Conservation (phyloP, 2,329 filamentous ascomycete species). For the Pseudocercospora eumusae region DNA sequence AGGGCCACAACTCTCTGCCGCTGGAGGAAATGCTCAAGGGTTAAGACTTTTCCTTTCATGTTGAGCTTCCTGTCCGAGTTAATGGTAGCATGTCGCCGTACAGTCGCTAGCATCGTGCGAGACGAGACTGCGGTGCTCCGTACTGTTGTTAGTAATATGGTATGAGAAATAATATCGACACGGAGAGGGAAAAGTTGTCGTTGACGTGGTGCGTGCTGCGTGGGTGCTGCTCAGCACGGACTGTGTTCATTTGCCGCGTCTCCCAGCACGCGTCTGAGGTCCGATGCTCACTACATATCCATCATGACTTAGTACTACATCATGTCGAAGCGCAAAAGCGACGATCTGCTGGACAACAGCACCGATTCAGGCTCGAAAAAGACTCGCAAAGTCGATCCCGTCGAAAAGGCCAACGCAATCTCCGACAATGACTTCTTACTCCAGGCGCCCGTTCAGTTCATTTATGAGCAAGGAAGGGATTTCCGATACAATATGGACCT, state of each 20-base stretch:
- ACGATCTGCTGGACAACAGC: neutral
- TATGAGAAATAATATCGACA: too few species aligned
- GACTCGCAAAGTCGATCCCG: conserved; percentile 8
- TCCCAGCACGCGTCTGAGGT: neutral
- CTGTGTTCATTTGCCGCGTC: neutral
- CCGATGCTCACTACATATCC: neutral
- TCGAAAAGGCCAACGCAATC: conserved; percentile 25
- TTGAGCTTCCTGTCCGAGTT: conserved; percentile 36
- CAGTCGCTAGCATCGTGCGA: conserved; percentile 21
- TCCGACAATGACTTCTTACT: conserved; percentile 16
- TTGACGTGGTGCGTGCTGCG: too few species aligned
- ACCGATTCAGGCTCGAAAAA: neutral
- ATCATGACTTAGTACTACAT: conserved; percentile 6
- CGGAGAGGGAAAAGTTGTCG: neutral
- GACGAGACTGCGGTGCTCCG: neutral
- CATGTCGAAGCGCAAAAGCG: conserved; percentile 26
- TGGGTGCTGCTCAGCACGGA: neutral
- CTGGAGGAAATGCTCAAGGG: conserved; percentile 52
- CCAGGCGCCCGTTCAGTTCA: neutral
- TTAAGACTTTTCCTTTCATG: conserved; percentile 38
- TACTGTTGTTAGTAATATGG: too few species aligned
- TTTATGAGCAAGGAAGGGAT: neutral
- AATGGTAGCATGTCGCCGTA: conserved; percentile 36
- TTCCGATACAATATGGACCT: neutral
- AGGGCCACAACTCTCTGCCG: conserved; percentile 49